These are phyloP conservation scores for Jaminaea rosea DNA, from an alignment of 1,284 basidiomycete species.

Conservation along the genomic window DNA sequence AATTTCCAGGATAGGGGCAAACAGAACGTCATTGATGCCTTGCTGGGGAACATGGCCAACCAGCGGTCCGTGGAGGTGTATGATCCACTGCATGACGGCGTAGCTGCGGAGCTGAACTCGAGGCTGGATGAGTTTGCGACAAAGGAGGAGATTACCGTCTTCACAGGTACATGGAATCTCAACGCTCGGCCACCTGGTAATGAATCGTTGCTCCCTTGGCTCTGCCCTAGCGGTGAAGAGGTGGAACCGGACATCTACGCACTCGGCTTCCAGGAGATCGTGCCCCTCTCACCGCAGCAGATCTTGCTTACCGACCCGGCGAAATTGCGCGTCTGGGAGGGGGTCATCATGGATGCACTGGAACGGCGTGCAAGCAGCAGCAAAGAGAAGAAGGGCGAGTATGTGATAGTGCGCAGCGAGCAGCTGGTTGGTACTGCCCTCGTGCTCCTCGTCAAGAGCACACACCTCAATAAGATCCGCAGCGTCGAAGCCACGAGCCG, in stretches of 20 bases:
- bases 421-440: slow-evolving; percentile 93
- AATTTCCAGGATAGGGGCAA: slow-evolving; percentile 96
- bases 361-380: slow-evolving; percentile 56
- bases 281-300: slow-evolving; percentile 89
- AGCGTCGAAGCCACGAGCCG: slow-evolving; percentile 84
- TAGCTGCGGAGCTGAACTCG: slow-evolving; percentile 53
- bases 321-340: slow-evolving; percentile 68
- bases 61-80: slow-evolving; percentile 83
- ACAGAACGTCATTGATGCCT: slow-evolving; percentile 87
- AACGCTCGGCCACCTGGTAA: slow-evolving; percentile 67
- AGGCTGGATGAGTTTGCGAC: slow-evolving; percentile 75
- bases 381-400: slow-evolving; percentile 63
- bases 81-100: slow-evolving; percentile 84
- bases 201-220: slow-evolving; percentile 78
- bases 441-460: slow-evolving; percentile 70
- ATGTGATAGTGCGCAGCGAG: slow-evolving; percentile 81
- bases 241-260: slow-evolving; percentile 46
- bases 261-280: slow-evolving; percentile 87
- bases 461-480: slow-evolving; percentile 67
- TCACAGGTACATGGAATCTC: slow-evolving; percentile 89
- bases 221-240: slow-evolving; percentile 58
- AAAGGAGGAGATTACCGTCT: slow-evolving; percentile 63
- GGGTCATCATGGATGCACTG: slow-evolving; percentile 68
- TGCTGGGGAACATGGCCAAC: slow-evolving; percentile 81
- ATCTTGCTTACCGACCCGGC: slow-evolving; percentile 87